Base-by-base conservation (phyloP, 768 basidiomycete species). In the Erythrobasidium yunnanense region DNA sequence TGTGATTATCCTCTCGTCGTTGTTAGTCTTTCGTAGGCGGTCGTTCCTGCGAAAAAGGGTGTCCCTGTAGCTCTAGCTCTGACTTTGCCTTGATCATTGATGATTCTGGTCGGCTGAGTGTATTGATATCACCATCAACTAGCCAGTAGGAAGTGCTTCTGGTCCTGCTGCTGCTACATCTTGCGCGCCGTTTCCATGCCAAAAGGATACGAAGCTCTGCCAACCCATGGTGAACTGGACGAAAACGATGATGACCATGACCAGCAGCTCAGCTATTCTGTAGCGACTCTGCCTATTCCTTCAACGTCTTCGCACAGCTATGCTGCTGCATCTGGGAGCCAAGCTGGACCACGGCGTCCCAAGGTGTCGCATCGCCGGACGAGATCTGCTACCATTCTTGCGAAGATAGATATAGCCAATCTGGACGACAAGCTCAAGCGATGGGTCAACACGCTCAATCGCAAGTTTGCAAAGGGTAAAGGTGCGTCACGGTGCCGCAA, bases 371-470 rank as follows among this genome's bases (percentile, higher is more conserved):
- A 29, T 27, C 29, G 34, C 3, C 27, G 32, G 56, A 58, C 32
- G 18, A 20, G 23, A 47, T 42, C 18, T 11, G 50, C n/a, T 15
- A 35, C 33, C 5, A 13, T 58, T 11, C 38, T 42, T 11, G n/a
- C 11, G 13, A 46, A 17, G 47, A 35, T 66, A 8, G 63, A 66
- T 25, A 29, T 52, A 2, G n/a, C 15, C 11, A 25, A 17, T 18
- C 63, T 66, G 23, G 63, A 66, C 35, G 63, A 50, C 35, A 66
- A 55, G 63, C 52, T 66, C 29, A 30, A 27, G 52, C 50, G 55
- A 33, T 66, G 63, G 63, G 34, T 34, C 11, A 38, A 45, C 3
- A 38, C 50, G 13, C 8, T 66, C 30, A 65, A 53, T 25, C 50
- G 49, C 30, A 65, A 49, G 60, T 50, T 51, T 33, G 60, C 47